Percentiles rank a stretch among this genome's conserved stretches.
Conservation (phyloP, 306 rosid species). For the Vigna radiata region DNA sequence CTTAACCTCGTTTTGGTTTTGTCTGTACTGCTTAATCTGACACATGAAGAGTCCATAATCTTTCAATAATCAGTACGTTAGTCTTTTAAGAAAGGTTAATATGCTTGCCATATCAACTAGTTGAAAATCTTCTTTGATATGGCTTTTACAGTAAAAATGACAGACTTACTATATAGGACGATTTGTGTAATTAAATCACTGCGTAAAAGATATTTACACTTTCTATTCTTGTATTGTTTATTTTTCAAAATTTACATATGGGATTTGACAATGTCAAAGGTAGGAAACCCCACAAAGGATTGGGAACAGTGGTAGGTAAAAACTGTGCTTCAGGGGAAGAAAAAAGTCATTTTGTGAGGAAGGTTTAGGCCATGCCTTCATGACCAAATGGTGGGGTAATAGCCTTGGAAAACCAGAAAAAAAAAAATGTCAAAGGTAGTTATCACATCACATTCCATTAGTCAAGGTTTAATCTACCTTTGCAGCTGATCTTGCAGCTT, state of each 20-base stretch:
- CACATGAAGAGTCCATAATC: background rate
- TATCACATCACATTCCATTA: conserved; percentile 35
- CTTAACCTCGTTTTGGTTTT: conserved; percentile 1
- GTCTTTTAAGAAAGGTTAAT: background rate
- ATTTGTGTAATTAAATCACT: background rate
- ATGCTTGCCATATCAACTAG: too few species aligned
- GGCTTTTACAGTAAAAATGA: background rate
- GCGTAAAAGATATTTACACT: background rate
- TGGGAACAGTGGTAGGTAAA: conserved; percentile 14
- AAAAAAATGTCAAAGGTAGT: conserved; percentile 33
- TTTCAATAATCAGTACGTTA: background rate
- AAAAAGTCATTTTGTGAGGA: background rate
- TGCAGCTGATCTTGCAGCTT: conserved; percentile 10
- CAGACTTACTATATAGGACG: background rate
- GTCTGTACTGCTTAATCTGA: background rate
- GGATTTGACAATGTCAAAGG: conserved; percentile 15
- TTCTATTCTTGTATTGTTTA: background rate
- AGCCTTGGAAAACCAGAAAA: background rate
- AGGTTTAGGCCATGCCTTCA: background rate
- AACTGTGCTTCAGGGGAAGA: conserved; percentile 6
- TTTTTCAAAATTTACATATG: background rate
- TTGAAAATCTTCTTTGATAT: background rate
- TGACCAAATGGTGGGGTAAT: background rate
- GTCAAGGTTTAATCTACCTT: conserved; percentile 40
- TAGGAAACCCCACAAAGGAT: conserved; percentile 6